Percentiles rank a stretch among this genome's conserved stretches.
phyloP scores from a whole-genome alignment of 768 basidiomycete genomes.

The Mrakia blollopis region DNA sequence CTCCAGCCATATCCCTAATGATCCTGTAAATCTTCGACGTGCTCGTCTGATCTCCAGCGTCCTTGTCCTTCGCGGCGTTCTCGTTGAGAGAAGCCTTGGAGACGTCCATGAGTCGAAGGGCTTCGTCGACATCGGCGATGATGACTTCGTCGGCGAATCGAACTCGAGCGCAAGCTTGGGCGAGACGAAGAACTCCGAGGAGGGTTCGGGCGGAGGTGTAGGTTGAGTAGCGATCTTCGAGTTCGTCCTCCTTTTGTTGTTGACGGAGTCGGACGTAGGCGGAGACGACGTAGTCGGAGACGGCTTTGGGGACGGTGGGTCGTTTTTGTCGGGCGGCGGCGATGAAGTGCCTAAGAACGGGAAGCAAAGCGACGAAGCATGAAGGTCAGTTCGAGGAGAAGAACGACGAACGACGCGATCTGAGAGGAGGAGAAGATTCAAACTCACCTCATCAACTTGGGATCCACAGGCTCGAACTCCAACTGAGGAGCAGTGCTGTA shows the following conservation, averaged over 20 bases:
- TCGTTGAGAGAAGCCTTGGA: conserved; percentile 80
- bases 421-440: neutral
- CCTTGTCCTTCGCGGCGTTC: conserved; percentile 65
- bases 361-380: conserved; percentile 21
- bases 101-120: conserved; percentile 91
- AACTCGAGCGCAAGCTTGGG: conserved; percentile 89
- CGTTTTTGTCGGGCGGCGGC: conserved; percentile 81
- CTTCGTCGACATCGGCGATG: conserved; percentile 88
- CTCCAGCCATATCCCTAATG: conserved; percentile 73
- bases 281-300: conserved; percentile 89
- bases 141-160: conserved; percentile 76
- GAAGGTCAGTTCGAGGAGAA: neutral
- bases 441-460: conserved; percentile 75
- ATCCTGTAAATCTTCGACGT: conserved; percentile 82
- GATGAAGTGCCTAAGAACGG: conserved; percentile 73
- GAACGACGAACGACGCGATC: neutral
- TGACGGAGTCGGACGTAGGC: conserved; percentile 94
- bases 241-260: conserved; percentile 82
- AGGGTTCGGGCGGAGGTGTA: conserved; percentile 96
- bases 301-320: conserved; percentile 79
- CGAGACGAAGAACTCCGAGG: conserved; percentile 85
- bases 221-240: conserved; percentile 78
- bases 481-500: conserved; percentile 81
- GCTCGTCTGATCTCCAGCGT: conserved; percentile 65
- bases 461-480: conserved; percentile 76